Evolutionary conservation across 1,139 yeast genomes (phyloP).

Genomic region (Suhomyces choctaworum): DNA sequence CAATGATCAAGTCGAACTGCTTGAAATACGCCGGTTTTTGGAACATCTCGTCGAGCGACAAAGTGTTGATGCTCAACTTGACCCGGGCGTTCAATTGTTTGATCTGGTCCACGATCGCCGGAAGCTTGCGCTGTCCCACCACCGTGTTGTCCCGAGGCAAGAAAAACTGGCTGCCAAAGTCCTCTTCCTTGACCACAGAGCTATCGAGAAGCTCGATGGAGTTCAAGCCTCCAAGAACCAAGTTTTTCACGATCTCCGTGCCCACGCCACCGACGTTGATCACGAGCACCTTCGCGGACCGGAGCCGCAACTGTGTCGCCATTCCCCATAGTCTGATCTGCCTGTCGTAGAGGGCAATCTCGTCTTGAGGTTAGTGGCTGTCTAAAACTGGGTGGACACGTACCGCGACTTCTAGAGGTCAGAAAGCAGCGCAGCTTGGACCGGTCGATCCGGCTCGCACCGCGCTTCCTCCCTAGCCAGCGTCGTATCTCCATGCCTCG

Average conservation of each 20-base stretch:
- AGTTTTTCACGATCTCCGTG: slow-evolving; percentile 77
- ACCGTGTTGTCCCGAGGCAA: slow-evolving; percentile 51
- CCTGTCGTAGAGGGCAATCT: slow-evolving; percentile 88
- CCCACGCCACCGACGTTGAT: slow-evolving; percentile 73
- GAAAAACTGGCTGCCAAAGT: slow-evolving; percentile 78
- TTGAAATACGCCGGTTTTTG: slow-evolving; percentile 40
- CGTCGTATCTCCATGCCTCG: too few relatives aligned
- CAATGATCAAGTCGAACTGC: slow-evolving; percentile 72
- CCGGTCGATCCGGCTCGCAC: too few relatives aligned
- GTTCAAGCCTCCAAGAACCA: slow-evolving; percentile 88
- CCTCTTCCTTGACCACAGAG: slow-evolving; percentile 55
- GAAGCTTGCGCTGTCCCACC: slow-evolving; percentile 55
- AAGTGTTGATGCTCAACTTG: slow-evolving; percentile 44
- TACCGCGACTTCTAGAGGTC: too few relatives aligned
- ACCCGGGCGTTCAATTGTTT: slow-evolving; percentile 81
- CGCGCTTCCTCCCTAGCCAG: too few relatives aligned
- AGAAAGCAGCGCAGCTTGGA: too few relatives aligned
- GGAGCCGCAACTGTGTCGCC: slow-evolving; percentile 82
- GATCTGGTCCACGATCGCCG: slow-evolving; percentile 54
- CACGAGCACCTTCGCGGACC: slow-evolving; percentile 69
- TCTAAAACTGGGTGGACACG: too few relatives aligned
- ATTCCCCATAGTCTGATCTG: slow-evolving; percentile 97
- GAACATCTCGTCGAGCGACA: slow-evolving; percentile 28
- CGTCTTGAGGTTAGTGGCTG: slow-evolving; percentile 49
- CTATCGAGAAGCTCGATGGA: slow-evolving; percentile 69